A percentile compares a stretch with the other conserved stretches of the same genome.
Conservation (phyloP, 1,284 basidiomycete genomes). For the Cryptococcus jaspeensis region DNA sequence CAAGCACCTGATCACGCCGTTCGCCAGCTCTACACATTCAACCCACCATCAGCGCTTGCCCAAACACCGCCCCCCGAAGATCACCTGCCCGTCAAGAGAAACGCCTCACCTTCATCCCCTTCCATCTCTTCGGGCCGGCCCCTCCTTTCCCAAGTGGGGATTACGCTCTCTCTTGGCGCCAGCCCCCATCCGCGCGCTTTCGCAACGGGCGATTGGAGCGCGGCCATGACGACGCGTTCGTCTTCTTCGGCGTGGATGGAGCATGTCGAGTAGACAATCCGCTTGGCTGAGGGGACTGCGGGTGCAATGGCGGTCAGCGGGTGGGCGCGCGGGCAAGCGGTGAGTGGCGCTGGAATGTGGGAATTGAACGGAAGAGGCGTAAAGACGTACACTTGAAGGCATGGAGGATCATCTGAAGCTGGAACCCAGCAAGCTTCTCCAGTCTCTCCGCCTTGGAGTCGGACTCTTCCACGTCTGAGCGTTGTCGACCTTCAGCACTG, state of each 20-base stretch:
- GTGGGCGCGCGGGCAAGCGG: background rate
- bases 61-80: background rate
- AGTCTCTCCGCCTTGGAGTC: conserved; percentile 64
- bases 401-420: conserved; percentile 87
- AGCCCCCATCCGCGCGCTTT: conserved; percentile 61
- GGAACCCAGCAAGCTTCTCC: conserved; percentile 78
- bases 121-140: conserved; percentile 66
- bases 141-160: conserved; percentile 76
- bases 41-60: background rate
- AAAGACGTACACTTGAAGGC: conserved; percentile 82
- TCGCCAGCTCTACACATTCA: conserved; percentile 58
- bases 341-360: background rate
- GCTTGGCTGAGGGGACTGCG: conserved; percentile 46
- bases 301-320: too few relatives aligned
- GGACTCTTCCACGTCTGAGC: conserved; percentile 52
- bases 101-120: conserved; percentile 36
- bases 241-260: conserved; percentile 89
- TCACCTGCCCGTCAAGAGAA: too few relatives aligned
- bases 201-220: conserved; percentile 69
- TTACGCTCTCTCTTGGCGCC: conserved; percentile 63
- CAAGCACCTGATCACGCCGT: conserved; percentile 74
- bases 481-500: background rate
- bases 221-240: conserved; percentile 74
- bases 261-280: conserved; percentile 95
- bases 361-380: background rate